A percentile compares a stretch with the other conserved stretches of the same genome.
Evolutionary conservation across 1,284 basidiomycete species (phyloP).

Genomic region (Leccinum insolens): DNA sequence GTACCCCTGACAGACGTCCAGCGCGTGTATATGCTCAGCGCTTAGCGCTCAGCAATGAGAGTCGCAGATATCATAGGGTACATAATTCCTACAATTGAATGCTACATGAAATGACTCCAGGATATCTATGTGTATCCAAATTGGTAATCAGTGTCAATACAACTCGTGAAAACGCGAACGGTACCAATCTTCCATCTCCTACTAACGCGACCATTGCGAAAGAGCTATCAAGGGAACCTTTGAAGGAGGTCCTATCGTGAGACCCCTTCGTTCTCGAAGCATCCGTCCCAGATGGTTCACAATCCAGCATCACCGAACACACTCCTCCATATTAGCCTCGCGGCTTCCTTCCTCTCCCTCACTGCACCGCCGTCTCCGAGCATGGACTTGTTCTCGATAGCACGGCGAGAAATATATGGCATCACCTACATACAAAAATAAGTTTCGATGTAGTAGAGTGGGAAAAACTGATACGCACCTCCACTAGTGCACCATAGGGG

Average conservation of each 20-base stretch:
- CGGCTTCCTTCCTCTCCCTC: constrained; percentile 56
- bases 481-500: constrained; percentile 81
- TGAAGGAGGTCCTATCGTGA: neutral
- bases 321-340: constrained; percentile 51
- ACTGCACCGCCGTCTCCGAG: constrained; percentile 59
- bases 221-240: neutral
- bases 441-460: neutral
- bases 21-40: neutral
- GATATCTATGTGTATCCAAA: constrained; percentile 3
- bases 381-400: constrained; percentile 75
- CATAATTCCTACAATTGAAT: neutral
- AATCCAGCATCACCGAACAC: constrained; percentile 39
- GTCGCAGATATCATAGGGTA: neutral
- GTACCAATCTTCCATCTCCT: neutral
- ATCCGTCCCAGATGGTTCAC: constrained; percentile 13
- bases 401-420: constrained; percentile 75
- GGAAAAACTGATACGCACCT: constrained; percentile 41
- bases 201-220: neutral
- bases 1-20: neutral
- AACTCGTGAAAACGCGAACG: neutral
- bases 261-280: neutral
- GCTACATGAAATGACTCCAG: neutral
- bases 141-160: neutral
- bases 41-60: neutral
- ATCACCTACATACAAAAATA: constrained; percentile 43